These are phyloP conservation scores for Lipomyces sp. DNA, from an alignment of 805 yeast species.

Conservation along the genomic window DNA sequence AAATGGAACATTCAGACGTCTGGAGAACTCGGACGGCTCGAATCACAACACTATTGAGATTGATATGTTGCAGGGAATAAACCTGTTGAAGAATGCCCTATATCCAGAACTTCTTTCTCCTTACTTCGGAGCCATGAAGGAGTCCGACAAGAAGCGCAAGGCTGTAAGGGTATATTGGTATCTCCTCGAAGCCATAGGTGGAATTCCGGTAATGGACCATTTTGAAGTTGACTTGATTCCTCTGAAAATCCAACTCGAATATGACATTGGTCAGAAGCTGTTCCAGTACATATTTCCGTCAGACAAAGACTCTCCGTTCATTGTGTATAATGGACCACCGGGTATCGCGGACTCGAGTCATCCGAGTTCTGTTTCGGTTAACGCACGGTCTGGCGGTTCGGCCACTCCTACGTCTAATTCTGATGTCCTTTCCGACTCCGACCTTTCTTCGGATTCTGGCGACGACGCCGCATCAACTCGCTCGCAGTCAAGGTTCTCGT, in stretches of 20 bases:
- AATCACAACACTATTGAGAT: conserved; percentile 60
- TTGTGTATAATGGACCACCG: conserved; percentile 11
- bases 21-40: conserved; percentile 64
- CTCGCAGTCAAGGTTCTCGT: too few species aligned
- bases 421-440: background rate
- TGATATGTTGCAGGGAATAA: conserved; percentile 64
- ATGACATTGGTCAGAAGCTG: conserved; percentile 59
- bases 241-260: conserved; percentile 68
- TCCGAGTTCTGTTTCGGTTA: background rate
- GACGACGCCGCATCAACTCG: background rate
- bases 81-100: conserved; percentile 52
- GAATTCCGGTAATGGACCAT: conserved; percentile 72
- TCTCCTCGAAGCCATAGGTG: conserved; percentile 84
- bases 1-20: conserved; percentile 55
- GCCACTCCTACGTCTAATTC: background rate
- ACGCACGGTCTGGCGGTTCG: background rate
- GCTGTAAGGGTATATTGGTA: conserved; percentile 61
- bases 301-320: conserved; percentile 36
- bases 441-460: background rate
- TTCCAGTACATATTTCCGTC: conserved; percentile 70
- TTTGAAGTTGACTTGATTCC: conserved; percentile 64
- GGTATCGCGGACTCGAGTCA: background rate
- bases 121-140: conserved; percentile 36
- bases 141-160: conserved; percentile 28
- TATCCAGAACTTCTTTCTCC: conserved; percentile 74